These are phyloP conservation scores for Hyphodiscus hymeniophilus DNA, from an alignment of 495 filamentous ascomycete genomes.

Conservation along the genomic window DNA sequence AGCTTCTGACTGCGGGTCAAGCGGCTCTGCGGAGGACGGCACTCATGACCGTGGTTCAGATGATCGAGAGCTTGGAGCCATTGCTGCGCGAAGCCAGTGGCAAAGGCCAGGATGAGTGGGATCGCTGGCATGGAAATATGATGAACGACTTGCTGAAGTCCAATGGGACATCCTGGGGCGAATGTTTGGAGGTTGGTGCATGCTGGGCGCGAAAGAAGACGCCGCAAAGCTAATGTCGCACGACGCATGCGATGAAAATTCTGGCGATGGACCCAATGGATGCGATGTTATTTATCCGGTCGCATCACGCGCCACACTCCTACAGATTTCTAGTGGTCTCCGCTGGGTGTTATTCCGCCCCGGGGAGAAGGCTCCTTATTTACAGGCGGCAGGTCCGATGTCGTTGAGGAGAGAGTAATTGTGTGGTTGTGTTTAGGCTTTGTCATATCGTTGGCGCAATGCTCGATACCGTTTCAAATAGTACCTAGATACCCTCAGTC, in stretches of 20 bases:
- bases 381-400: not conserved
- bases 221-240: not conserved
- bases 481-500: constrained; percentile 51
- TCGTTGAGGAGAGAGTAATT: not conserved
- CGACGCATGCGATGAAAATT: not conserved
- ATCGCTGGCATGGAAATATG: constrained; percentile 82
- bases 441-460: constrained; percentile 73
- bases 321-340: too few relatives aligned
- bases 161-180: constrained; percentile 70
- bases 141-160: constrained; percentile 74
- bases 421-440: constrained; percentile 3
- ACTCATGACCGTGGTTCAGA: constrained; percentile 70
- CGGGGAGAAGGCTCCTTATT: not conserved
- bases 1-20: constrained; percentile 60
- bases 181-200: constrained; percentile 89
- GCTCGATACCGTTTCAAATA: constrained; percentile 91
- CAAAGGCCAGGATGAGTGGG: constrained; percentile 88
- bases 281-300: constrained; percentile 6
- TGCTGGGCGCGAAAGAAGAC: constrained; percentile 76
- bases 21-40: constrained; percentile 69
- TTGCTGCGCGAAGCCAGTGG: constrained; percentile 72
- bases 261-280: not conserved
- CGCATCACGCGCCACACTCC: constrained; percentile 5
- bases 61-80: constrained; percentile 84
- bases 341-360: too few relatives aligned